A percentile compares a stretch with the other conserved stretches of the same genome.
phyloP scores from a whole-genome alignment of 371 early-diverging fungal species.

The Sporodiniella umbellata region DNA sequence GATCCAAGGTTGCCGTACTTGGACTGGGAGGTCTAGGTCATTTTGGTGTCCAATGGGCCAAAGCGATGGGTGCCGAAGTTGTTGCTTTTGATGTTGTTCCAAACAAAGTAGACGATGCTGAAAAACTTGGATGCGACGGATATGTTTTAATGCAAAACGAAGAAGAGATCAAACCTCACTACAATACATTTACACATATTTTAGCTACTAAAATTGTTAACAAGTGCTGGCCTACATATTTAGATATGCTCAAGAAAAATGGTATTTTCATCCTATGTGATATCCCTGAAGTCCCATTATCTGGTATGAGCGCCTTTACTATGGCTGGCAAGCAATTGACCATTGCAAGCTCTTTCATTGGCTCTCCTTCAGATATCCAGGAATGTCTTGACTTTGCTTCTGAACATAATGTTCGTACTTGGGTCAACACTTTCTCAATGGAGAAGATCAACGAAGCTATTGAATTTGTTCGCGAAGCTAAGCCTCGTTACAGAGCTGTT shows the following conservation, averaged over 20 bases:
- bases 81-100: constrained; percentile 63
- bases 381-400: constrained; percentile 69
- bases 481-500: constrained; percentile 33
- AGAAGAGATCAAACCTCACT: constrained; percentile 10
- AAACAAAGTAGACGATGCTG: constrained; percentile 62
- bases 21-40: constrained; percentile 81
- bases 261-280: constrained; percentile 58
- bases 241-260: constrained; percentile 22
- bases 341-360: constrained; percentile 69
- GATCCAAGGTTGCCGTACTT: constrained; percentile 59
- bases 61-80: constrained; percentile 60
- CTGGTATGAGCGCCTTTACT: constrained; percentile 27
- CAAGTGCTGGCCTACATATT: constrained; percentile 30
- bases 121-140: constrained; percentile 61
- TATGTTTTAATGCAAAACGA: constrained; percentile 27
- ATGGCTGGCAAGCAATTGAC: constrained; percentile 42
- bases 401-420: constrained; percentile 58
- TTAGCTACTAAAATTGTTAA: constrained; percentile 44
- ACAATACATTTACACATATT: constrained; percentile 20
- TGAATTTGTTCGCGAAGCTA: constrained; percentile 25
- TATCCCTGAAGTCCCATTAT: constrained; percentile 53
- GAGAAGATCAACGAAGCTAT: constrained; percentile 33
- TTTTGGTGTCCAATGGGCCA: constrained; percentile 58
- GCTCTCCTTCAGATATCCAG: constrained; percentile 45
- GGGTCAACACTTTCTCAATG: constrained; percentile 64